Evolutionary conservation across 192 early-diverging fungal genomes (phyloP), one percentile per base, ranked within the genome.

Genomic region (Podila minutissima): DNA sequence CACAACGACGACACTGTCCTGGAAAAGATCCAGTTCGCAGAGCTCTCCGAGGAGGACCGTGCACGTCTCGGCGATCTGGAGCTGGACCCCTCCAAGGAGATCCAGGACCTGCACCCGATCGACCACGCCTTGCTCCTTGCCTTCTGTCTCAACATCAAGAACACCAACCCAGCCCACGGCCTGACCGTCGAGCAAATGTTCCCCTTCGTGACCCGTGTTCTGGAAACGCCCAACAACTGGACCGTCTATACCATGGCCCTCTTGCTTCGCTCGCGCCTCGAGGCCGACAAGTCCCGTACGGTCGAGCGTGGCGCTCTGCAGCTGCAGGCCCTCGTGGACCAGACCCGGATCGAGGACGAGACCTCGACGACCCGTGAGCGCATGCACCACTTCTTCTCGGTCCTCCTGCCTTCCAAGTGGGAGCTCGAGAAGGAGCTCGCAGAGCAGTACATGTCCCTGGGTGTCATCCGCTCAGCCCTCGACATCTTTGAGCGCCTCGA

Each of bases 201-300:
- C 49, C 97, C 98, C 22, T 99, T 94, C 81, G 95, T 98, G 5
- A 83, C 89, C 61, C 92, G 97, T 57, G 96, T 98, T 10, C 83
- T 98, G 53, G 93, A 95, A 71, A 94, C 97, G 68, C 89, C 95
- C 61, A 96, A 95, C 86, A 99, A 99, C 86, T 99, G 97, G 97
- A 95, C 94, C 82, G 94, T 99, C 19, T 92, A 98, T 86, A 97
- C 98, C 31, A 97, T 98, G 95, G 97, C 88, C 10, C 84, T 99
- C 26, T 83, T 99, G 57, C 83, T 97, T 55, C 91, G 97, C 11
- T 95, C 95, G 17, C 94, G 97, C 33, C 90, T 99, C 41, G 98
- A 99, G 84, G 74, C 92, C 24, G 74, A 90, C 38, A 94, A 95
- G 68, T 88, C 92, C 20, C 89, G 97, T 46, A 99, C 97, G 0